A percentile compares a stretch with the other conserved stretches of the same genome.
phyloP scores from a whole-genome alignment of 1,284 basidiomycete genomes.

The Inonotus obliquus region DNA sequence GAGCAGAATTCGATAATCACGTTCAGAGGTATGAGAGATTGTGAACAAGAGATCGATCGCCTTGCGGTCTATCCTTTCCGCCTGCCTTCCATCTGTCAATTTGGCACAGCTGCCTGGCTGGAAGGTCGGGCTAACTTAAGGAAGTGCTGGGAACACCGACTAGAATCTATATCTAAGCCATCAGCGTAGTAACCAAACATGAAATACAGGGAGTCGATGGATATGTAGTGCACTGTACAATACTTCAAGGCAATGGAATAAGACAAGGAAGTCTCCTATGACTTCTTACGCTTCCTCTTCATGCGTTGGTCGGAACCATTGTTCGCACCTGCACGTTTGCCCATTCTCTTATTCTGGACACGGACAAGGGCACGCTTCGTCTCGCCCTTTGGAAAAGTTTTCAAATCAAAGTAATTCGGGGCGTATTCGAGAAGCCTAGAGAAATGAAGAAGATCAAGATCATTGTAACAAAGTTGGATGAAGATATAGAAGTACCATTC shows the following conservation, averaged over 20 bases:
- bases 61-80: too few relatives aligned
- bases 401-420: constrained; percentile 73
- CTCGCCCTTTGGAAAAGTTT: constrained; percentile 64
- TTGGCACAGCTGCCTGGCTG: too few relatives aligned
- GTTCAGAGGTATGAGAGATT: too few relatives aligned
- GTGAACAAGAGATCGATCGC: too few relatives aligned
- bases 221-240: background rate
- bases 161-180: background rate
- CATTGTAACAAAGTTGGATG: background rate
- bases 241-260: background rate
- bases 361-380: constrained; percentile 64
- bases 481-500: constrained; percentile 70
- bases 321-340: constrained; percentile 29
- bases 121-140: too few relatives aligned
- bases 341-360: constrained; percentile 38
- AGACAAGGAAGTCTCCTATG: background rate
- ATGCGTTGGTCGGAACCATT: constrained; percentile 17
- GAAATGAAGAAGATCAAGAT: constrained; percentile 2
- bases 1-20: too few relatives aligned
- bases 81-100: too few relatives aligned
- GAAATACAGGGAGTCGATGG: background rate
- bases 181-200: background rate
- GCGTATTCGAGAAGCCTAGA: constrained; percentile 82
- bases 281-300: constrained; percentile 30
- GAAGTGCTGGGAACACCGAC: too few relatives aligned